Base-by-base conservation (phyloP, 352 stramenopile genomes). In the Globisporangium echinulatum region DNA sequence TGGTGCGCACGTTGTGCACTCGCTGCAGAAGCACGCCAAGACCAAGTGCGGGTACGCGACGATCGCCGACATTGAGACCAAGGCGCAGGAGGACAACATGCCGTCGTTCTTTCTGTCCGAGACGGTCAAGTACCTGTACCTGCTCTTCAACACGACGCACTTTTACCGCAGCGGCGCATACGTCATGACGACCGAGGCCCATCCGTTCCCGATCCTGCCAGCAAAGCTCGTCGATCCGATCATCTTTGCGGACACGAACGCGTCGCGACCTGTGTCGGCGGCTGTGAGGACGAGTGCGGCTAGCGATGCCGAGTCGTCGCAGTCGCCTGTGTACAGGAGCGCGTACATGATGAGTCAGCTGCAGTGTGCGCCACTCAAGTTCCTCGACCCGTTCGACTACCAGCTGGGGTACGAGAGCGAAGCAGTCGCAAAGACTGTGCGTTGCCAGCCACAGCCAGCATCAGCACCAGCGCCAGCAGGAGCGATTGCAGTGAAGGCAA, bases 41-140 rank as follows among this genome's bases (percentile, higher is more conserved):
- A 96, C 90, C 1, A 75, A 75, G 39, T 99, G 97, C 63, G 97
- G 96, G 7, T 99, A 97, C 70, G 93, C 94, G 43, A 94, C 82
- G 19, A 87, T 95, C 49, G 68, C 66, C 8, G 79, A 98, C 65
- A 77, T 98, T 13, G 77, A 95, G 58, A 88, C 79, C 8, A 80
- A 92, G 69, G 59, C 81, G 77, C 82, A 98, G 50, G 79, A 97
- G 15, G 90, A 99, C 63, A 88, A 96, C 64, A 99, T 99, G 97
- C 96, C 96, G 49, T 98, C 89, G 6, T 99, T 98, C 67, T 99
- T 99, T 67, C 79, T 99, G 0, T 98, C 91, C 10, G 98, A 99
- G 75, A 99, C 97, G 11, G 88, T 97, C 69, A 99, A 99, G 72
- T 99, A 99, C 72, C 77, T 99, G 3, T 99, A 98, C 72, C 63